phyloP scores from a whole-genome alignment of 345 rosid species.

The Zanthoxylum bungeanum region DNA sequence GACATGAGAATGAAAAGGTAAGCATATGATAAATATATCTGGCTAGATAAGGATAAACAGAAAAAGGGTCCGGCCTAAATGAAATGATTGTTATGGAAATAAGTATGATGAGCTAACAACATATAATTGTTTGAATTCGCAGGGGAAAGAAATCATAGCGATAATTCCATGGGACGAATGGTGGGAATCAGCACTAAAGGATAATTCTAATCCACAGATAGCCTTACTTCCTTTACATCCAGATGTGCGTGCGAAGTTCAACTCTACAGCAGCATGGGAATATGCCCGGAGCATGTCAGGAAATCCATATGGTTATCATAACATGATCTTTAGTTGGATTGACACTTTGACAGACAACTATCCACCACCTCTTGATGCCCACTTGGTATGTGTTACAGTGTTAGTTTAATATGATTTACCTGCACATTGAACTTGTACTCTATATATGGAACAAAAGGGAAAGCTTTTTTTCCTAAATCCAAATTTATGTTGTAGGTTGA shows the following conservation, averaged over 20 bases:
- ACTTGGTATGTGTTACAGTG: conserved; percentile 90
- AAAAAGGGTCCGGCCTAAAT: not conserved
- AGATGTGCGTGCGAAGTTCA: conserved; percentile 67
- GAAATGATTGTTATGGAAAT: not conserved
- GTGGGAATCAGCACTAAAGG: conserved; percentile 88
- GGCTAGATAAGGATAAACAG: not conserved
- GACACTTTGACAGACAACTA: conserved; percentile 87
- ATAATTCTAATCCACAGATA: conserved; percentile 87
- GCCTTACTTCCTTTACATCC: conserved; percentile 92
- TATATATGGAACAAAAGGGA: not conserved
- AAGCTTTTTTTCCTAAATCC: not conserved
- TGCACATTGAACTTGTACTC: not conserved
- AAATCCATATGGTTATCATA: conserved; percentile 97
- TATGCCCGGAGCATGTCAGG: conserved; percentile 93
- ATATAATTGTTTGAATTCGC: conserved; percentile 18
- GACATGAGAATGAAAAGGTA: conserved; percentile 98
- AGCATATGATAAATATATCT: not conserved
- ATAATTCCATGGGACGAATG: conserved; percentile 95
- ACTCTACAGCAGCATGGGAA: conserved; percentile 94
- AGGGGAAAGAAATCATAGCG: conserved; percentile 95
- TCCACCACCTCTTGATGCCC: conserved; percentile 99
- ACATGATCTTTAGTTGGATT: conserved; percentile 99
- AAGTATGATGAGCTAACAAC: conserved; percentile 2
- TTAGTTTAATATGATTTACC: not conserved
- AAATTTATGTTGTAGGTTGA: not conserved